Evolutionary conservation across 768 basidiomycete species (phyloP).

Genomic region (Coprinellus micaceus): DNA sequence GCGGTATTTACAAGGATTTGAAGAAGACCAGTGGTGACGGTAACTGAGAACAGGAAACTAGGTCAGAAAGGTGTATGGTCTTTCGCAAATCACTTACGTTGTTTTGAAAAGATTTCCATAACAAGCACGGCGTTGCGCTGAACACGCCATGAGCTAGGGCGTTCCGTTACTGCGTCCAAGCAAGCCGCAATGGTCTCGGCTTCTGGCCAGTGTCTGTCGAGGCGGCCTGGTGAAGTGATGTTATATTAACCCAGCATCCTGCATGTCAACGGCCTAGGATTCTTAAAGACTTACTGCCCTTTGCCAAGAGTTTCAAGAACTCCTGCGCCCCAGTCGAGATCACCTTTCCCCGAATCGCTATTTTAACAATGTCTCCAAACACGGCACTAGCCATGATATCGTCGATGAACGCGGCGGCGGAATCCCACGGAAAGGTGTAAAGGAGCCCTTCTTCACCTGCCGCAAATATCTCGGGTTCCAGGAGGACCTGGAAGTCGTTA

Average conservation of each 20-base stretch:
- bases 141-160: background rate
- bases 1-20: background rate
- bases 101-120: background rate
- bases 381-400: background rate
- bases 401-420: background rate
- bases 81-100: background rate
- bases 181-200: background rate
- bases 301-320: background rate
- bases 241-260: too few species aligned
- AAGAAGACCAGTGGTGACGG: background rate
- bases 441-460: background rate
- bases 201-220: too few species aligned
- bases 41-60: background rate
- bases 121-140: background rate
- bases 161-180: background rate
- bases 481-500: background rate
- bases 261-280: too few species aligned
- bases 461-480: background rate
- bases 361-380: background rate
- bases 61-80: background rate
- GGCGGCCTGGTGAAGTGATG: too few species aligned
- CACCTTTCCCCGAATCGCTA: background rate
- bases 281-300: background rate
- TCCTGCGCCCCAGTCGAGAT: background rate
- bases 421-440: background rate